These are phyloP conservation scores for Phytophthora europaea DNA, from an alignment of 352 stramenopile genomes.

Conservation along the genomic window DNA sequence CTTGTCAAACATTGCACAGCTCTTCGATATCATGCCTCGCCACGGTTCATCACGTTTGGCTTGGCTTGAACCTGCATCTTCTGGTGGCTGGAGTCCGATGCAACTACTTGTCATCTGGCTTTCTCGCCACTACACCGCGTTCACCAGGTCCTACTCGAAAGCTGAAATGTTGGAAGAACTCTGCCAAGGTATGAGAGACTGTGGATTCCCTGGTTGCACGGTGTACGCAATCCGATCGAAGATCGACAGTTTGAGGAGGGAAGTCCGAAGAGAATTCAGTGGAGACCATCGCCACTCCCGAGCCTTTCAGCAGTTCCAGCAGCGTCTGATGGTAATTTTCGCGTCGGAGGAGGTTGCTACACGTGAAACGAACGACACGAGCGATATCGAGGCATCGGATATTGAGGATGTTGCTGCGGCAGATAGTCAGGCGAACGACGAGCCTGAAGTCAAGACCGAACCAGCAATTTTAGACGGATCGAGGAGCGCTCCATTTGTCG, in stretches of 20 bases:
- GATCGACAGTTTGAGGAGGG: conserved; percentile 23
- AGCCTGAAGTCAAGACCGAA: neutral
- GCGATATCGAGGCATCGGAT: conserved; percentile 7
- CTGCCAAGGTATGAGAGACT: conserved; percentile 20
- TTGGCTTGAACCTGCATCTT: conserved; percentile 19
- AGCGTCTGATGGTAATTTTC: conserved; percentile 22
- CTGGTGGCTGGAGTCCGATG: conserved; percentile 20
- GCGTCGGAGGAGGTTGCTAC: neutral
- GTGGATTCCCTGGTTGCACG: conserved; percentile 14
- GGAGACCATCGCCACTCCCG: conserved; percentile 16
- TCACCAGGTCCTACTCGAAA: conserved; percentile 6
- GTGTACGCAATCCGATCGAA: conserved; percentile 24
- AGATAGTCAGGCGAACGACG: neutral
- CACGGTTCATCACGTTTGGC: conserved; percentile 3
- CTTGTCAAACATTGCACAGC: conserved; percentile 1
- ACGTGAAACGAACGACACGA: conserved; percentile 16
- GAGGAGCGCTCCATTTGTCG: neutral
- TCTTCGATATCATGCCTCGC: conserved; percentile 10
- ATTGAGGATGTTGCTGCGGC: neutral
- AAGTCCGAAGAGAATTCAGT: conserved; percentile 10
- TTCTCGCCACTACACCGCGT: conserved; percentile 19
- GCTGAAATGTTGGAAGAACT: conserved; percentile 22
- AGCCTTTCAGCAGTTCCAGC: conserved; percentile 18
- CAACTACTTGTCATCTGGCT: conserved; percentile 22
- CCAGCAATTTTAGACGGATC: conserved; percentile 4